phyloP scores from a whole-genome alignment of 164 flowering plant species.

The Magnolia kwangsiensis region DNA sequence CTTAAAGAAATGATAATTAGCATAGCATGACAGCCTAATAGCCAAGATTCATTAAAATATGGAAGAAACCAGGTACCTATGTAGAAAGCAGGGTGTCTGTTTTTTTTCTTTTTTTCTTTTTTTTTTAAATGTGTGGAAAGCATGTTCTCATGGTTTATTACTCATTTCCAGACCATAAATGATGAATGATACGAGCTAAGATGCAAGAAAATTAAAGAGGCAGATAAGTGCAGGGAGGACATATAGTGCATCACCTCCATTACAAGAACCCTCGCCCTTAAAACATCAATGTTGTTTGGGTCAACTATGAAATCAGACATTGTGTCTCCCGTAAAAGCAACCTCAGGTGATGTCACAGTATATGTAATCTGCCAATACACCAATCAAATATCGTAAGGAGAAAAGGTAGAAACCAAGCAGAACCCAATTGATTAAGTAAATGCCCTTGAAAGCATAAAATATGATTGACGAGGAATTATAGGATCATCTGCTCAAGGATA shows the following conservation, averaged over 20 bases:
- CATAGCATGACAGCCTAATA: not conserved
- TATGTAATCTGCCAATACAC: slow-evolving; percentile 60
- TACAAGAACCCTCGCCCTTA: slow-evolving; percentile 72
- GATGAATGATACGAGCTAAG: not conserved
- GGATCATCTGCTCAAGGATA: not conserved
- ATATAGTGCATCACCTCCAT: slow-evolving; percentile 58
- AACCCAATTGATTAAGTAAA: not conserved
- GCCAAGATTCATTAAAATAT: not conserved
- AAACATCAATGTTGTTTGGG: slow-evolving; percentile 50
- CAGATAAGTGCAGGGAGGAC: not conserved
- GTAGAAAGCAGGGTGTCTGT: too few species aligned
- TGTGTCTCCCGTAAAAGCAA: slow-evolving; percentile 98
- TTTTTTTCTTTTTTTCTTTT: too few species aligned
- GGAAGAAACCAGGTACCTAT: not conserved
- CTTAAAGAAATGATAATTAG: too few species aligned
- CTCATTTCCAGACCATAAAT: too few species aligned
- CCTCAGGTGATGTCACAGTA: slow-evolving; percentile 67
- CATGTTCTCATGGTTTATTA: not conserved
- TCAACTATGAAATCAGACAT: slow-evolving; percentile 78
- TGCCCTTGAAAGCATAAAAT: not conserved
- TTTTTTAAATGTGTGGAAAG: too few species aligned
- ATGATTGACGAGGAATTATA: not conserved
- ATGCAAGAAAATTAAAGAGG: not conserved
- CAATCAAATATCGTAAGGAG: not conserved
- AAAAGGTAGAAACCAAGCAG: not conserved